Percentiles rank a stretch among this genome's conserved stretches.
phyloP scores from a whole-genome alignment of 2,329 filamentous ascomycete genomes.

The Tolypocladium tundrense region DNA sequence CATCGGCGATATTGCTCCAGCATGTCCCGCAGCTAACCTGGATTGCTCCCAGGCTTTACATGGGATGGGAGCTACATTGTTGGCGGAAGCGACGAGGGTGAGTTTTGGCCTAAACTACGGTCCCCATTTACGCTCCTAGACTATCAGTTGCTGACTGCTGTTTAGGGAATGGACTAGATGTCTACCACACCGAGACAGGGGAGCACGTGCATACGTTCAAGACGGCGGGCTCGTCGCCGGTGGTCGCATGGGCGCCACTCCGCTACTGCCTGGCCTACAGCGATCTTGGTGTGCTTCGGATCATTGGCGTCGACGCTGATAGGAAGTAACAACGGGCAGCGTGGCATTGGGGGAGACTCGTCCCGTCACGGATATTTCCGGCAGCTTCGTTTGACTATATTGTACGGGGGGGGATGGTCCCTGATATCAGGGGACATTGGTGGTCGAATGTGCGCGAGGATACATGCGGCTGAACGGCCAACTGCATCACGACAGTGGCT shows the following conservation, averaged over 20 bases:
- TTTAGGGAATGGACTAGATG: conserved; percentile 50
- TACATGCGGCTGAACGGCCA: not conserved
- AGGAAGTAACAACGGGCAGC: conserved; percentile 18
- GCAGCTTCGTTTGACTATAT: not conserved
- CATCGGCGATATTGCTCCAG: not conserved
- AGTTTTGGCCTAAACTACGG: conserved; percentile 6
- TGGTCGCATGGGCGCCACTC: conserved; percentile 68
- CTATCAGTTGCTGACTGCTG: not conserved
- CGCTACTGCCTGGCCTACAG: conserved; percentile 66
- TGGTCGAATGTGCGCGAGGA: not conserved
- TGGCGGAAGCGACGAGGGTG: conserved; percentile 64
- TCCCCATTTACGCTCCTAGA: not conserved
- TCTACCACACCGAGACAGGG: conserved; percentile 64
- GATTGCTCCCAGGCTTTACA: conserved; percentile 47
- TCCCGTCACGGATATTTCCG: not conserved
- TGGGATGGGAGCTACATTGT: conserved; percentile 69
- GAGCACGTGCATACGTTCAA: conserved; percentile 65
- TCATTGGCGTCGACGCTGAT: conserved; percentile 49
- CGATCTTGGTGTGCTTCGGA: conserved; percentile 58
- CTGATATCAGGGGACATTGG: not conserved
- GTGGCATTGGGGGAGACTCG: no score
- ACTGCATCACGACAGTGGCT: not conserved
- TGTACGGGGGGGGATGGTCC: not conserved
- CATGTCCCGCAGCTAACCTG: not conserved
- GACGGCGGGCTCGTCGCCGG: conserved; percentile 50